Evolutionary conservation across 73 alveolate genomes (phyloP), one percentile per base, ranked within the genome.

Genomic region (Durusdinium trenchii): DNA sequence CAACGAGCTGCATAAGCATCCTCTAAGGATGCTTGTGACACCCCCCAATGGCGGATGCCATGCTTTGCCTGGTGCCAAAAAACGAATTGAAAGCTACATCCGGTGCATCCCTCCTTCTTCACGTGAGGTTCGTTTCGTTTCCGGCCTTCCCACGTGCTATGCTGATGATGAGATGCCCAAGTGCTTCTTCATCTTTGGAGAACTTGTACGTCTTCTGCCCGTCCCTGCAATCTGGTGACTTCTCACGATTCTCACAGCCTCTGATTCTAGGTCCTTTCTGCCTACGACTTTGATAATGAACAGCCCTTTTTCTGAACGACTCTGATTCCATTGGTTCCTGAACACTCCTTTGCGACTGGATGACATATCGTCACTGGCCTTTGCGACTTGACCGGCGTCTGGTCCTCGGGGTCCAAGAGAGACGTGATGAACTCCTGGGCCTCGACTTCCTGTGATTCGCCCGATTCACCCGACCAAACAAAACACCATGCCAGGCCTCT

Each of bases 181-280:
- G 76, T 1, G 96, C 84, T 64, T 89, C 96, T 51, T 89, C 96
- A 45, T 89, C 96, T 28, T 89, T 89, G 35, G 96, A 89, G 96
- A 89, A 89, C 86, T 89, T 89, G 96, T 89, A 89, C 43, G 96
- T 89, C 73, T 69, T 69, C 96, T 89, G 96, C 46, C 96, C 96
- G 57, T 89, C 48, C 96, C 96, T 89, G 48, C 35, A 43, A 50
- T 30, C 26, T 36, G 48, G 6, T 36, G 23, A n/a, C n/a, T n/a
- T n/a, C n/a, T n/a, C n/a, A n/a, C n/a, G n/a, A n/a, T n/a, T 23
- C 23, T 12, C 12, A 23, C 32, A 57, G 23, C n/a, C n/a, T n/a
- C n/a, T n/a, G n/a, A n/a, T n/a, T n/a, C n/a, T n/a, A n/a, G n/a
- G n/a, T n/a, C n/a, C n/a, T n/a, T n/a, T n/a, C n/a, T n/a, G n/a